Evolutionary conservation across 345 rosid species (phyloP).

Genomic region (Pistacia atlantica): DNA sequence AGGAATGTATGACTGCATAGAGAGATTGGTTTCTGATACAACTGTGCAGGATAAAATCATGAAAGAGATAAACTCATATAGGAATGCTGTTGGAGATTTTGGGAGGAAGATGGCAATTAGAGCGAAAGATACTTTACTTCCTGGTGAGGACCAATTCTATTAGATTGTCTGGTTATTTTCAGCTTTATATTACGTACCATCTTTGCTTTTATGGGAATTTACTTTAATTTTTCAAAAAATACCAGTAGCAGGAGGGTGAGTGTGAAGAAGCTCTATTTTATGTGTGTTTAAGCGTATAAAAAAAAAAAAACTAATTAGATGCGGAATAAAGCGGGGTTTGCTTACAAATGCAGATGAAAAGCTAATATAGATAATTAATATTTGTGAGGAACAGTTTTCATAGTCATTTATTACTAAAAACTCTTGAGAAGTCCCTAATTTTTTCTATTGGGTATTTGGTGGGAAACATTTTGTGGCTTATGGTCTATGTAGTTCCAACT

Average conservation of each 20-base stretch:
- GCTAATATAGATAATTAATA: background rate
- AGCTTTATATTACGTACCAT: constrained; percentile 3
- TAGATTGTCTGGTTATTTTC: constrained; percentile 14
- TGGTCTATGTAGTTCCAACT: background rate
- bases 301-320: background rate
- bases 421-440: background rate
- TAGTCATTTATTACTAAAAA: background rate
- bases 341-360: background rate
- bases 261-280: background rate
- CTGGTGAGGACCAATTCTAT: constrained; percentile 48
- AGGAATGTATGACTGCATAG: constrained; percentile 84
- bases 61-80: constrained; percentile 70
- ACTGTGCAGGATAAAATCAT: constrained; percentile 71
- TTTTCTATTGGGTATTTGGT: background rate
- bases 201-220: background rate
- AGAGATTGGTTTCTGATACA: constrained; percentile 72
- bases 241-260: background rate
- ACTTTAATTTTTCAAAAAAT: background rate
- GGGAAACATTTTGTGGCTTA: background rate
- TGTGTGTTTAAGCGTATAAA: background rate
- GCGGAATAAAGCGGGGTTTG: background rate
- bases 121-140: constrained; percentile 78
- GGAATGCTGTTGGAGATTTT: constrained; percentile 78
- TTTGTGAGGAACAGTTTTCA: background rate
- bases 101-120: constrained; percentile 91